Evolutionary conservation across 352 stramenopile species (phyloP).

Genomic region (Phytopythium helicoides): DNA sequence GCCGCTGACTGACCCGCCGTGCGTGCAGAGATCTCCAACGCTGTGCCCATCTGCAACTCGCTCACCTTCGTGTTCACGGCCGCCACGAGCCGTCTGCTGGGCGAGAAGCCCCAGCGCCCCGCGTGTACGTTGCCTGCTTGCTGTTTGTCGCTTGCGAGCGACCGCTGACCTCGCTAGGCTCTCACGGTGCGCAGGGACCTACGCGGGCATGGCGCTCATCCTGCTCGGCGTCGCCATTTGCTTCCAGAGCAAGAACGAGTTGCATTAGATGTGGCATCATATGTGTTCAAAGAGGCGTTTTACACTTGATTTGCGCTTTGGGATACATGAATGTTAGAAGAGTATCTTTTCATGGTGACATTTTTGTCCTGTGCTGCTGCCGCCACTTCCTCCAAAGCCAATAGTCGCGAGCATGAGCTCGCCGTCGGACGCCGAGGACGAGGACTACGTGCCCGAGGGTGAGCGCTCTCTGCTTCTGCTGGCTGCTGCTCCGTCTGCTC

Average conservation of each 20-base stretch:
- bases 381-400: constrained; percentile 7
- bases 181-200: constrained; percentile 40
- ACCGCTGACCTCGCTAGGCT: not conserved
- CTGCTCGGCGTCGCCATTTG: constrained; percentile 61
- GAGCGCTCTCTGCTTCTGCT: not conserved
- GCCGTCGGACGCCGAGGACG: constrained; percentile 58
- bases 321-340: too few species aligned
- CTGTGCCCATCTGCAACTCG: constrained; percentile 89
- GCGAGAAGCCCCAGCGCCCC: constrained; percentile 67
- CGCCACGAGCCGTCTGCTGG: constrained; percentile 70
- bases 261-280: not conserved
- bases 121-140: constrained; percentile 38
- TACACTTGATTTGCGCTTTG: too few species aligned
- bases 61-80: constrained; percentile 88
- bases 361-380: not conserved
- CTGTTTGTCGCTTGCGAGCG: not conserved
- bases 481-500: not conserved
- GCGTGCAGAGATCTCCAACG: constrained; percentile 71
- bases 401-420: constrained; percentile 46
- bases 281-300: not conserved
- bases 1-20: not conserved
- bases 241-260: constrained; percentile 50
- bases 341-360: too few species aligned
- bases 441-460: constrained; percentile 74
- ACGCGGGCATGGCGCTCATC: constrained; percentile 60